A percentile compares a stretch with the other conserved stretches of the same genome.
These are phyloP conservation scores for Decorospora gaudefroyi DNA, from an alignment of 2,329 filamentous ascomycete species.

Conservation along the genomic window DNA sequence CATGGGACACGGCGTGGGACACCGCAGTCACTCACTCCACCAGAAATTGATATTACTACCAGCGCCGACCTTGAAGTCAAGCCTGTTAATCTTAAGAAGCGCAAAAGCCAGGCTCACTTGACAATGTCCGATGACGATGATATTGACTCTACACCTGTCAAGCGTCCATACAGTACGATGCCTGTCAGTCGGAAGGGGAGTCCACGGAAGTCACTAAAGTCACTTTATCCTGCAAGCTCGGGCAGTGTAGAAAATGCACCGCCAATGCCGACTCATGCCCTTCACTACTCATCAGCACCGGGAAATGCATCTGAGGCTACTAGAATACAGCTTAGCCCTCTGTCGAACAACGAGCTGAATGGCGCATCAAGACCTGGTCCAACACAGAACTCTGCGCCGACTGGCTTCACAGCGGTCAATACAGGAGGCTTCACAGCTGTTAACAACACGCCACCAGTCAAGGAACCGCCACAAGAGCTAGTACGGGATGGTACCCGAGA, in stretches of 20 bases:
- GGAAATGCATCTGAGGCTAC: constrained; percentile 24
- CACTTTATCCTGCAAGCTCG: constrained; percentile 25
- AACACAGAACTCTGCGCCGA: constrained; percentile 17
- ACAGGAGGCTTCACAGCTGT: constrained; percentile 30
- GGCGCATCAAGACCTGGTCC: constrained; percentile 23
- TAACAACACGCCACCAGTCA: constrained; percentile 24
- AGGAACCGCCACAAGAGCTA: constrained; percentile 18
- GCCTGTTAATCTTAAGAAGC: constrained; percentile 35
- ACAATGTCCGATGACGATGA: constrained; percentile 42
- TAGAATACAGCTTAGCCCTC: constrained; percentile 34
- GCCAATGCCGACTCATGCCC: constrained; percentile 27
- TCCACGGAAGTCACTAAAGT: constrained; percentile 38
- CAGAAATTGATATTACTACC: constrained; percentile 25
- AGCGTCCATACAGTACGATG: constrained; percentile 39
- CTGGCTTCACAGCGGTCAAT: constrained; percentile 31
- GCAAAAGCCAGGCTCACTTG: constrained; percentile 41
- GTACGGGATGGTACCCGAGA: constrained; percentile 21
- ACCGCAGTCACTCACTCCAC: constrained; percentile 35
- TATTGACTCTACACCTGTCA: constrained; percentile 28
- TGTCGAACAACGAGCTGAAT: constrained; percentile 40
- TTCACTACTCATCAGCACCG: constrained; percentile 26
- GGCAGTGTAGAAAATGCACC: constrained; percentile 36
- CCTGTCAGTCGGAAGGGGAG: constrained; percentile 33
- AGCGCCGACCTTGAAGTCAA: constrained; percentile 32
- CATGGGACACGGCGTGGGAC: constrained; percentile 38